Evolutionary conservation across 2,329 filamentous ascomycete genomes (phyloP).

Genomic region (Verticillium nubilum): DNA sequence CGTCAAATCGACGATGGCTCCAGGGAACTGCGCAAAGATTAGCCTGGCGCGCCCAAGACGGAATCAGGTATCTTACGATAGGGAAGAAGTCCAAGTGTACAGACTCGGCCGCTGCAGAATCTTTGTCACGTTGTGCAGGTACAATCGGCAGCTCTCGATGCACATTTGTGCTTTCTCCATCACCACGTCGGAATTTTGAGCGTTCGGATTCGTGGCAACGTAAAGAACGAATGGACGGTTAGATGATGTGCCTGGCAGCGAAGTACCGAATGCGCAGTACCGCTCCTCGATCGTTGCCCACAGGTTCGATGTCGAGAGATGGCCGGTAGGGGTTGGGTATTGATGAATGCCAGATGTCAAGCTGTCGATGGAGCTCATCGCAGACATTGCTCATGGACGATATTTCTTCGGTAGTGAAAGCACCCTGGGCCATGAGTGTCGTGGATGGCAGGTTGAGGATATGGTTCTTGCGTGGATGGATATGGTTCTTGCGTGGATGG

Average conservation of each 20-base stretch:
- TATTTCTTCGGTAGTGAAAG: slow-evolving; percentile 20
- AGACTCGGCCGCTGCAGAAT: slow-evolving; percentile 21
- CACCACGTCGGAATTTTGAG: slow-evolving; percentile 13
- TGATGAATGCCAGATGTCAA: slow-evolving; percentile 23
- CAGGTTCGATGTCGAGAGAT: slow-evolving; percentile 13
- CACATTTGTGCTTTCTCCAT: slow-evolving; percentile 22
- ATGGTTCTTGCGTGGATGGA: slow-evolving; percentile 21
- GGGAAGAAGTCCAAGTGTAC: slow-evolving; percentile 27
- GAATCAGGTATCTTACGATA: slow-evolving; percentile 17
- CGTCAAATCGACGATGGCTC: slow-evolving; percentile 23
- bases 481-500: too few relatives aligned
- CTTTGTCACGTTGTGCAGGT: slow-evolving; percentile 19
- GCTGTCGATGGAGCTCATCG: slow-evolving; percentile 23
- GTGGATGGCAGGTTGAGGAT: slow-evolving; percentile 18
- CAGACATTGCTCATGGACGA: slow-evolving; percentile 19
- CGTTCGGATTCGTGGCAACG: slow-evolving; percentile 14
- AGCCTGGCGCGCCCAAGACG: background rate
- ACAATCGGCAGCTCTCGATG: slow-evolving; percentile 23
- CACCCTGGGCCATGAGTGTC: slow-evolving; percentile 16
- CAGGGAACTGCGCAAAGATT: slow-evolving; percentile 18
- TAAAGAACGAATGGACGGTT: slow-evolving; percentile 25
- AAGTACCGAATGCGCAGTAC: slow-evolving; percentile 25
- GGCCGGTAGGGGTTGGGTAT: slow-evolving; percentile 24
- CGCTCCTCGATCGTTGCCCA: slow-evolving; percentile 15
- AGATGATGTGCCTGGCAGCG: slow-evolving; percentile 25